Evolutionary conservation across 73 alveolate genomes (phyloP).

Genomic region (Paramecium caudatum): DNA sequence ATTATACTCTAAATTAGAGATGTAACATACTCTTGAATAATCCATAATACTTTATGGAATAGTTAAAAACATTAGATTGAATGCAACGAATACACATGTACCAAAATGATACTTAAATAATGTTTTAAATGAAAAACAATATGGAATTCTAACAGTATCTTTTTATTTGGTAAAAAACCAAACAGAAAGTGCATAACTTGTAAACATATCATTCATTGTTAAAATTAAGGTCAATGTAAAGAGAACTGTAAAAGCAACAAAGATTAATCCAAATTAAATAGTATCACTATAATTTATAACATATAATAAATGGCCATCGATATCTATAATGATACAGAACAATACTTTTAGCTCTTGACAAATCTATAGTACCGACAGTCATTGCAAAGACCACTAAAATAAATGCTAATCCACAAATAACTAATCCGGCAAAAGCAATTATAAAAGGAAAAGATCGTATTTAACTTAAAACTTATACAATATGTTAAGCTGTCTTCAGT

Average conservation of each 20-base stretch:
- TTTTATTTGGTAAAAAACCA: slow-evolving; percentile 75
- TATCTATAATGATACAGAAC: not conserved
- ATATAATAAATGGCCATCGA: slow-evolving; percentile 62
- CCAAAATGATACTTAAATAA: slow-evolving; percentile 75
- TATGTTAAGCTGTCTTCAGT: slow-evolving; percentile 30
- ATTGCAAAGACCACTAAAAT: not conserved
- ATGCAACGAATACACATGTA: slow-evolving; percentile 55
- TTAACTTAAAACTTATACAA: slow-evolving; percentile 49
- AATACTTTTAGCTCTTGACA: slow-evolving; percentile 56
- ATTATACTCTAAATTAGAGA: not conserved
- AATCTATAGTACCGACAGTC: not conserved
- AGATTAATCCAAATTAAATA: not conserved
- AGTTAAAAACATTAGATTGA: slow-evolving; percentile 54
- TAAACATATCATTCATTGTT: slow-evolving; percentile 71
- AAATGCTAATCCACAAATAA: slow-evolving; percentile 36
- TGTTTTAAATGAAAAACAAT: slow-evolving; percentile 56
- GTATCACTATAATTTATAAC: not conserved
- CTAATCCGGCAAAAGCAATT: slow-evolving; percentile 1
- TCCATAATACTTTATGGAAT: slow-evolving; percentile 65
- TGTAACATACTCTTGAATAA: not conserved
- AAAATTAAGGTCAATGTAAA: slow-evolving; percentile 60
- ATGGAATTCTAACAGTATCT: slow-evolving; percentile 72
- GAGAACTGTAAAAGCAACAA: slow-evolving; percentile 24
- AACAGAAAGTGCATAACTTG: slow-evolving; percentile 72
- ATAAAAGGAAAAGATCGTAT: slow-evolving; percentile 58